These are phyloP conservation scores for Cardiospermum halicacabum DNA, from an alignment of 345 rosid genomes.

Conservation along the genomic window DNA sequence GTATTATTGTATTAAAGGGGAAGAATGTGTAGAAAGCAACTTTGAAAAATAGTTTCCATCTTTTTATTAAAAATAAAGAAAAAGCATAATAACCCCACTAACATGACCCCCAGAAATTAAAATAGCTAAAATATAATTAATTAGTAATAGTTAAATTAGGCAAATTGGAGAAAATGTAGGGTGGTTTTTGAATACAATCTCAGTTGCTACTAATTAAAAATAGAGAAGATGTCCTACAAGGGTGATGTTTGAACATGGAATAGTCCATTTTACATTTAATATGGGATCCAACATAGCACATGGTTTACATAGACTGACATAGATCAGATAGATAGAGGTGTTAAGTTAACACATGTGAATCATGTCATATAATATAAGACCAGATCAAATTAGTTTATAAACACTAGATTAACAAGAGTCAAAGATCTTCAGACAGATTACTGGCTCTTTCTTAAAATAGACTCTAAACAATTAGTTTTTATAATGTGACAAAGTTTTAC, in stretches of 20 bases:
- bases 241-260: constrained; percentile 22
- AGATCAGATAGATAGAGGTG: constrained; percentile 22
- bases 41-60: too few species aligned
- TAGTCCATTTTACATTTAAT: constrained; percentile 35
- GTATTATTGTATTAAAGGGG: constrained; percentile 22
- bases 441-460: constrained; percentile 9
- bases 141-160: neutral
- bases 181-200: constrained; percentile 17
- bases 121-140: constrained; percentile 23
- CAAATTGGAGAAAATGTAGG: constrained; percentile 22
- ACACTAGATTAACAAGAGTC: constrained; percentile 23
- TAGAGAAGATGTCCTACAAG: constrained; percentile 22
- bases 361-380: constrained; percentile 19
- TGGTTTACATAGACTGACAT: constrained; percentile 37
- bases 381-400: neutral
- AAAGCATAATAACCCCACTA: constrained; percentile 22
- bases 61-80: neutral
- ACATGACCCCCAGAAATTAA: constrained; percentile 13
- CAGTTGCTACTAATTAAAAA: constrained; percentile 6
- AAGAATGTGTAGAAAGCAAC: constrained; percentile 39
- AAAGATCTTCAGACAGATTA: constrained; percentile 26
- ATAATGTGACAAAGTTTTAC: neutral
- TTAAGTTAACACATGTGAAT: constrained; percentile 17
- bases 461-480: neutral
- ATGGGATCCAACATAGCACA: constrained; percentile 40